Evolutionary conservation across 148 eudicot species (phyloP).

Genomic region (Chenopodium quinoa): DNA sequence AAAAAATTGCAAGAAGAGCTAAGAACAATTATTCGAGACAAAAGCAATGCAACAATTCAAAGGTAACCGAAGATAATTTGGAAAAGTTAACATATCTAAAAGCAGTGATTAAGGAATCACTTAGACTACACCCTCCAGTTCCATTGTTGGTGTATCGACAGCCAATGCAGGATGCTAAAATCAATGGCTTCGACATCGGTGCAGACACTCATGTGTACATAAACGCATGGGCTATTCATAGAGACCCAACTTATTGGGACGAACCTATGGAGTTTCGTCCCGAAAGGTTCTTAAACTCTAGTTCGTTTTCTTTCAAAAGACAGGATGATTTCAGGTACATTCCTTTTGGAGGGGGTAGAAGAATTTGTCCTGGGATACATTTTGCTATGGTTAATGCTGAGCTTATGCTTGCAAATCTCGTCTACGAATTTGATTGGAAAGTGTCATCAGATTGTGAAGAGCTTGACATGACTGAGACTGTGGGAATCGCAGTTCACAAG

Average conservation of each 20-base stretch:
- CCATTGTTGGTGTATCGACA: background rate
- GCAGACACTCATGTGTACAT: background rate
- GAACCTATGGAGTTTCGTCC: background rate
- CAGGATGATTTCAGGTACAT: background rate
- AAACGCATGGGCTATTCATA: background rate
- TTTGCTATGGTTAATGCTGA: constrained; percentile 22
- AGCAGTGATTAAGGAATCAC: background rate
- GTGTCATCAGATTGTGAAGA: background rate
- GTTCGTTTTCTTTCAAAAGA: background rate
- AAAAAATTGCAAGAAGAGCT: background rate
- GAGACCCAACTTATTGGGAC: background rate
- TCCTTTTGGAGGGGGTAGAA: background rate
- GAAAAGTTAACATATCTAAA: background rate
- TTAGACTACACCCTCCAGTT: background rate
- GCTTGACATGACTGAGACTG: constrained; percentile 25
- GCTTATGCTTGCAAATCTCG: constrained; percentile 35
- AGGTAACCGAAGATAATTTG: background rate
- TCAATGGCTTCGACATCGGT: background rate
- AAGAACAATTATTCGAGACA: background rate
- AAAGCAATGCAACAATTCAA: too few relatives aligned
- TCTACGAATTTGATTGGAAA: constrained; percentile 27
- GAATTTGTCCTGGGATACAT: background rate
- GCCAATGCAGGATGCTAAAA: background rate
- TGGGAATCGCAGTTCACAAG: constrained; percentile 13
- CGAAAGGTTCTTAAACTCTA: background rate